phyloP scores from a whole-genome alignment of 108 stramenopile species.

The Stephanodiscus triporus region DNA sequence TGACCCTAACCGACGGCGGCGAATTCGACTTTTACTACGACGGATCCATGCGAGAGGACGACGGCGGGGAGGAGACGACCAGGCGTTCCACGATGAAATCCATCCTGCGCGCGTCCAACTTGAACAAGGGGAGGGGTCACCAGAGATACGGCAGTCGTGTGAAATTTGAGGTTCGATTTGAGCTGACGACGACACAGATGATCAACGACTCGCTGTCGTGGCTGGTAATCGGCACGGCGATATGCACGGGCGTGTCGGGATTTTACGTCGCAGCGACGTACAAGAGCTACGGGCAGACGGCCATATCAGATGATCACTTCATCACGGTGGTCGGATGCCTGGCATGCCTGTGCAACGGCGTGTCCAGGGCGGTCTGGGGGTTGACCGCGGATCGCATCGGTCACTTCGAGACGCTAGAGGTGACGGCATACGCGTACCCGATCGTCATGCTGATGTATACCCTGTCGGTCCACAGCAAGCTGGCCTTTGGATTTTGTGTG shows the following conservation, averaged over 20 bases:
- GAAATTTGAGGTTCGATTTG: slow-evolving; percentile 35
- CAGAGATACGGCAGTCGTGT: slow-evolving; percentile 47
- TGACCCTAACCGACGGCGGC: slow-evolving; percentile 15
- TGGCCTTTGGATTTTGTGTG: slow-evolving; percentile 34
- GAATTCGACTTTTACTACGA: slow-evolving; percentile 7
- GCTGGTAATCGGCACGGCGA: slow-evolving; percentile 39
- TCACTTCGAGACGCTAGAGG: slow-evolving; percentile 41
- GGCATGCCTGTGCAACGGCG: slow-evolving; percentile 42
- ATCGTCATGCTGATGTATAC: slow-evolving; percentile 41
- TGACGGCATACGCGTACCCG: slow-evolving; percentile 39
- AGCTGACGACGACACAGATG: slow-evolving; percentile 47
- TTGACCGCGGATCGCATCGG: slow-evolving; percentile 41
- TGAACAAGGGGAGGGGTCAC: slow-evolving; percentile 30
- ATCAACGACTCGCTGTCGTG: slow-evolving; percentile 47
- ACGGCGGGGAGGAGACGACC: too few species aligned
- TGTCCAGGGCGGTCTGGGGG: slow-evolving; percentile 44
- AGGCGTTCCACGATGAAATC: too few species aligned
- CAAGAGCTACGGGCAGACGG: slow-evolving; percentile 41
- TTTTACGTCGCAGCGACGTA: slow-evolving; percentile 47
- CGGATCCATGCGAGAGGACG: too few species aligned
- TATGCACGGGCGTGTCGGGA: slow-evolving; percentile 44
- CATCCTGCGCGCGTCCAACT: too few species aligned
- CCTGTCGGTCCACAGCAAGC: slow-evolving; percentile 36
- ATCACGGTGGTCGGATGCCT: slow-evolving; percentile 48
- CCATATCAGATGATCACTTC: slow-evolving; percentile 46